These are phyloP conservation scores for Oxytropis ochrocephala DNA, from an alignment of 306 rosid genomes.

Conservation along the genomic window DNA sequence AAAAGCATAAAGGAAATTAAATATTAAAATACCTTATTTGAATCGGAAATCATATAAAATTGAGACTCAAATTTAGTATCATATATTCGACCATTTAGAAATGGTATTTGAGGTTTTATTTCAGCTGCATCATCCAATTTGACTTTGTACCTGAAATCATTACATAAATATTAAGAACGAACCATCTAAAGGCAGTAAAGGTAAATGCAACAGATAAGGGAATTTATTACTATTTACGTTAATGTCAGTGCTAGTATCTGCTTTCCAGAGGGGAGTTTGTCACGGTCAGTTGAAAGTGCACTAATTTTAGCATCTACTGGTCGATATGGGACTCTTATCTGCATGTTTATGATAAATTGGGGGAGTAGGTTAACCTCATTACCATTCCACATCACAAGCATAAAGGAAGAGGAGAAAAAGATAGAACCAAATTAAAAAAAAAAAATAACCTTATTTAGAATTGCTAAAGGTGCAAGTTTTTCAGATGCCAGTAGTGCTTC, in stretches of 20 bases:
- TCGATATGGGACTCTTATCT: constrained; percentile 79
- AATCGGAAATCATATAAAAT: constrained; percentile 83
- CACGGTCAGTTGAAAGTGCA: constrained; percentile 71
- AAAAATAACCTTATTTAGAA: constrained; percentile 68
- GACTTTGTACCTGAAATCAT: constrained; percentile 72
- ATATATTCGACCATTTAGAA: constrained; percentile 76
- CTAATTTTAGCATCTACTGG: constrained; percentile 72
- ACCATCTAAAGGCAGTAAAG: constrained; percentile 9
- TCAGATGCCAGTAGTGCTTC: constrained; percentile 79
- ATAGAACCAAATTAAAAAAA: not conserved
- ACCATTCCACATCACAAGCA: constrained; percentile 15
- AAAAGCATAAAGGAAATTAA: too few species aligned
- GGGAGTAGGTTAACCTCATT: constrained; percentile 11
- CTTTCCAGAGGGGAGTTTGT: constrained; percentile 88
- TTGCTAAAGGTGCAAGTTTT: constrained; percentile 77
- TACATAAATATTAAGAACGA: constrained; percentile 17
- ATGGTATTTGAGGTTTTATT: constrained; percentile 78
- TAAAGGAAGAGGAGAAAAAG: constrained; percentile 15
- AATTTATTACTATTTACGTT: constrained; percentile 50
- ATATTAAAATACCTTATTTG: constrained; percentile 69
- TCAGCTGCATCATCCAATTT: constrained; percentile 93
- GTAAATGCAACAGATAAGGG: constrained; percentile 19
- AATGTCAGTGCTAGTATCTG: constrained; percentile 78
- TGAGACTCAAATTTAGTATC: constrained; percentile 94
- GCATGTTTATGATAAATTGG: constrained; percentile 26